Percentiles rank a stretch among this genome's conserved stretches.
phyloP scores from a whole-genome alignment of 257 asterid genomes.

The Capsicum baccatum region DNA sequence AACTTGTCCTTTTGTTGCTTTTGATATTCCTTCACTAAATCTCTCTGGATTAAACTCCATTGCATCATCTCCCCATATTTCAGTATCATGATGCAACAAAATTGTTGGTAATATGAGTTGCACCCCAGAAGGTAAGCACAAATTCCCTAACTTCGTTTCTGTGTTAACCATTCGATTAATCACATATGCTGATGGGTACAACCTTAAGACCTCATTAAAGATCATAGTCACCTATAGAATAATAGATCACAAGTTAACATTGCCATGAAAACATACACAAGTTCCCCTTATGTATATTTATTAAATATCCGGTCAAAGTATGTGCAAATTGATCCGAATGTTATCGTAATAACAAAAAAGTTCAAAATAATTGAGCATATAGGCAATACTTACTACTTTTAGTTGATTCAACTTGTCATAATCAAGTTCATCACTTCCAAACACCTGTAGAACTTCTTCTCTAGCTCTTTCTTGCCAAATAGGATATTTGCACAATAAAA shows the following conservation, averaged over 20 bases:
- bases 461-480: conserved; percentile 43
- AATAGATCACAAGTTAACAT: not conserved
- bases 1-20: conserved; percentile 38
- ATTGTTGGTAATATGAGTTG: conserved; percentile 27
- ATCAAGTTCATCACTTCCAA: conserved; percentile 30
- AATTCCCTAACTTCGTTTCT: conserved; percentile 28
- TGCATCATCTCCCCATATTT: conserved; percentile 41
- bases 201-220: conserved; percentile 37
- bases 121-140: conserved; percentile 26
- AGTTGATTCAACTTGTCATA: conserved; percentile 36
- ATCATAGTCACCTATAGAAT: conserved; percentile 36
- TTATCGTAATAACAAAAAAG: too few relatives aligned
- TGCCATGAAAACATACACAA: not conserved
- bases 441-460: conserved; percentile 36
- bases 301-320: too few relatives aligned
- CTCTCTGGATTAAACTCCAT: conserved; percentile 41
- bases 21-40: conserved; percentile 37
- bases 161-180: conserved; percentile 11
- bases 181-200: conserved; percentile 30
- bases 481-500: conserved; percentile 34
- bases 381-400: conserved; percentile 32
- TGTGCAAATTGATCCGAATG: too few relatives aligned
- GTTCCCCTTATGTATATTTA: too few relatives aligned
- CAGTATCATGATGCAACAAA: conserved; percentile 34
- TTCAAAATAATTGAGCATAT: not conserved